Evolutionary conservation across 2,329 filamentous ascomycete species (phyloP).

Genomic region (Botrytis byssoidea): DNA sequence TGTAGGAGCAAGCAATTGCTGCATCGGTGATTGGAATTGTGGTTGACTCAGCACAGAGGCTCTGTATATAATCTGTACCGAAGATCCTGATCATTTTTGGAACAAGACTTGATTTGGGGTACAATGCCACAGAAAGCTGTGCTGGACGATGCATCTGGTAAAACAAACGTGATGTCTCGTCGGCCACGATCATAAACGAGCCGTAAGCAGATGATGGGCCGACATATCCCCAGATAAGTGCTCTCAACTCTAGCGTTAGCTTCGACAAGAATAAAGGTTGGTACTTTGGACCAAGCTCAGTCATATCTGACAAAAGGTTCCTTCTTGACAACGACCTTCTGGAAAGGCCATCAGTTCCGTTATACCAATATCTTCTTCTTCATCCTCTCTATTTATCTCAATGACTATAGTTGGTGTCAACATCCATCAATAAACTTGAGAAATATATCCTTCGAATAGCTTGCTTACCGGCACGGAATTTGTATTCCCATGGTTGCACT

Average conservation of each 20-base stretch:
- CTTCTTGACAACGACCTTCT: neutral
- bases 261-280: neutral
- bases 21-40: neutral
- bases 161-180: neutral
- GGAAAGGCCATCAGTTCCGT: neutral
- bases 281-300: neutral
- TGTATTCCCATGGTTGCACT: neutral
- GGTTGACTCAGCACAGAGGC: neutral
- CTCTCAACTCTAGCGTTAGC: neutral
- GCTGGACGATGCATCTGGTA: neutral
- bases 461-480: neutral
- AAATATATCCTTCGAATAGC: too few species aligned
- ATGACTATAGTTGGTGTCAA: neutral
- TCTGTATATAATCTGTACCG: neutral
- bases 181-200: neutral
- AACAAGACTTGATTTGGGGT: neutral
- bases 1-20: neutral
- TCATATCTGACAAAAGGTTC: neutral
- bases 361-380: neutral
- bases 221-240: neutral
- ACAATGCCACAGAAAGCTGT: neutral
- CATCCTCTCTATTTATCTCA: neutral
- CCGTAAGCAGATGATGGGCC: neutral
- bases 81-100: neutral
- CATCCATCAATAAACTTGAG: neutral